Percentiles rank a stretch among this genome's conserved stretches.
phyloP scores from a whole-genome alignment of 2,329 filamentous ascomycete genomes.

The Fusarium coffeatum region DNA sequence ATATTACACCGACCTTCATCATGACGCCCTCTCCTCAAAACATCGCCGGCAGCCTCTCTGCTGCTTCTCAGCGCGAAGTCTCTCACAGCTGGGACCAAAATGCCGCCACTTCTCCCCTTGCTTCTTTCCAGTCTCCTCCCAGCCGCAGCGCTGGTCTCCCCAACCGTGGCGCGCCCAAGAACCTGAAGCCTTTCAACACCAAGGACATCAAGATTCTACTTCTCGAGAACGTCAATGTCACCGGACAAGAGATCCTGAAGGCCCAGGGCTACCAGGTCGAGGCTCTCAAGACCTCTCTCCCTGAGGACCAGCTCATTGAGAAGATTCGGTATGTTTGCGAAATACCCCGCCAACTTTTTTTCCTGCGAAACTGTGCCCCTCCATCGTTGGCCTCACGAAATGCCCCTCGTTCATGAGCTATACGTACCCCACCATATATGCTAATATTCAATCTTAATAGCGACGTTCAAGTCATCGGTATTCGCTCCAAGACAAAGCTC shows the following conservation, averaged over 20 bases:
- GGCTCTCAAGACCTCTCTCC: slow-evolving; percentile 85
- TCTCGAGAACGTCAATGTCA: slow-evolving; percentile 94
- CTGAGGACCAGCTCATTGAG: slow-evolving; percentile 93
- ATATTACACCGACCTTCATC: slow-evolving; percentile 32
- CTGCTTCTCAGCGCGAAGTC: slow-evolving; percentile 54
- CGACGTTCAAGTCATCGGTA: slow-evolving; percentile 96
- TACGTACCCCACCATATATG: slow-evolving; percentile 23
- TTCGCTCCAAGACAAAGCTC: slow-evolving; percentile 97
- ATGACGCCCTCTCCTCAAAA: slow-evolving; percentile 62
- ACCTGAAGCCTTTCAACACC: slow-evolving; percentile 93
- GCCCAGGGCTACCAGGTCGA: slow-evolving; percentile 97
- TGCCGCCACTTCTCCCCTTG: slow-evolving; percentile 79
- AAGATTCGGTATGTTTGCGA: slow-evolving; percentile 81
- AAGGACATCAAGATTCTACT: slow-evolving; percentile 96
- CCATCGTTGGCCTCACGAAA: slow-evolving; percentile 14
- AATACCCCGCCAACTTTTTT: slow-evolving; percentile 36
- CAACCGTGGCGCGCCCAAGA: slow-evolving; percentile 67
- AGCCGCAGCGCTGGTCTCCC: slow-evolving; percentile 65
- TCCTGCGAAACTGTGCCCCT: slow-evolving; percentile 30
- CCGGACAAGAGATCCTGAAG: slow-evolving; percentile 83
- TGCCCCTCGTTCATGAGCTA: slow-evolving; percentile 27
- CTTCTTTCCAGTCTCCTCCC: slow-evolving; percentile 79
- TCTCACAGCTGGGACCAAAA: slow-evolving; percentile 69
- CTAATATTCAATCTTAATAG: slow-evolving; percentile 57
- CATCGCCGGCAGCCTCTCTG: slow-evolving; percentile 56